Evolutionary conservation across 352 stramenopile species (phyloP), one percentile per base, ranked within the genome.

Genomic region (Phytopythium chamaehyphon): DNA sequence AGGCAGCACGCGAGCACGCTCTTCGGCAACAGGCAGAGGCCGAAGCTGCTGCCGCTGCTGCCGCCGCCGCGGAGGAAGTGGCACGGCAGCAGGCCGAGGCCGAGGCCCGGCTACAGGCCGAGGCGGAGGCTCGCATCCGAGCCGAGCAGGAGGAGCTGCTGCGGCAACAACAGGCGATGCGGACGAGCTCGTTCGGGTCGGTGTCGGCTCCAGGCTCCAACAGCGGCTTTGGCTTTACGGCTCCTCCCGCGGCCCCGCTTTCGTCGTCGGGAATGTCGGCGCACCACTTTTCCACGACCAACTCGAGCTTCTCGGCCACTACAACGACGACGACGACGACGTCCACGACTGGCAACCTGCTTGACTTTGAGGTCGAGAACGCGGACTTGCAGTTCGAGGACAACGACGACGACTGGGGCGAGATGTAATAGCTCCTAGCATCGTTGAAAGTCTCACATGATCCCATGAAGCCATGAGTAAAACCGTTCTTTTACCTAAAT

Each of bases 331-430:
- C 62, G 26, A 64, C 47, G 40, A 60, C 57, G 8, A 37, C 57
- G 36, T 36, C 50, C 10, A 73, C 64, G 24, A 71, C 70, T 3
- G 78, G 65, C 40, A 73, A 76, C n/a, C 44, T 89, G 54, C 56
- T 92, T 35, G 82, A 92, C 61, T 92, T 90, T 60, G 78, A 89
- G 51, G 39, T 88, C 42, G 72, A 81, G 24, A 87, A 81, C 55
- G 74, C 80, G n/a, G 77, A 88, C 44, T 70, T 89, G 38, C 64
- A 86, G 38, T 89, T 89, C 55, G 77, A 89, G 40, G 81, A 91
- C 46, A 79, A 92, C 33, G 81, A 92, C 49, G 81, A 92, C 42
- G 82, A 92, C 55, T 92, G 82, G 82, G 82, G 82, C 21, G 82
- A 92, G 53, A 92, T 92, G 82, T 92, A 81, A 59, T 19, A 10